Conservation (phyloP, 1,139 yeast genomes). For the Saccharomyces uvarum region DNA sequence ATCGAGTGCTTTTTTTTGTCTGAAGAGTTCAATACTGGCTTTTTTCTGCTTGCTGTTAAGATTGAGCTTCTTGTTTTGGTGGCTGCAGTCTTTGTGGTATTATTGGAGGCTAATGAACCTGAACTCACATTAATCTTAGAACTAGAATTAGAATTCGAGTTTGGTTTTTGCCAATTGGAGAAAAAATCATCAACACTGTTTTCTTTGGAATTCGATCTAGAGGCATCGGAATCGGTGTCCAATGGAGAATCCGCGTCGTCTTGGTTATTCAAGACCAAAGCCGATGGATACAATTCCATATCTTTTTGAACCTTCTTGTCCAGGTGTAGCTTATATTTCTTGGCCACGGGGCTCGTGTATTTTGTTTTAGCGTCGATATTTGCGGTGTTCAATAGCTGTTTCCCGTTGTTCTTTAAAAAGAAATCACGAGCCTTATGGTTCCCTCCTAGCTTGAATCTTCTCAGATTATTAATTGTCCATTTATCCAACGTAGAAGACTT, state of each 20-base stretch:
- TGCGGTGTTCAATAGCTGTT: constrained; percentile 44
- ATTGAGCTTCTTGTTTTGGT: constrained; percentile 22
- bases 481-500: constrained; percentile 86
- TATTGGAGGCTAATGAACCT: constrained; percentile 27
- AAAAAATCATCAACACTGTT: constrained; percentile 76
- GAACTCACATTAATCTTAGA: constrained; percentile 19
- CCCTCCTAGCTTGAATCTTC: constrained; percentile 90
- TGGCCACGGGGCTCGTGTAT: constrained; percentile 73
- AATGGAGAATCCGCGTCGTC: constrained; percentile 35
- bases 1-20: constrained; percentile 31
- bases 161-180: constrained; percentile 82
- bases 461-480: constrained; percentile 83
- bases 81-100: constrained; percentile 14
- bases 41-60: constrained; percentile 22
- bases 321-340: constrained; percentile 69
- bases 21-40: constrained; percentile 7
- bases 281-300: constrained; percentile 59
- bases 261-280: constrained; percentile 52
- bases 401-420: constrained; percentile 77
- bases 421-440: constrained; percentile 79
- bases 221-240: constrained; percentile 28
- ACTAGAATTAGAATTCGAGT: constrained; percentile 24
- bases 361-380: constrained; percentile 63
- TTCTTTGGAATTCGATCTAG: constrained; percentile 36
- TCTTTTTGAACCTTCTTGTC: constrained; percentile 62